Conservation (phyloP, 768 basidiomycete species). For the Mycena pura region DNA sequence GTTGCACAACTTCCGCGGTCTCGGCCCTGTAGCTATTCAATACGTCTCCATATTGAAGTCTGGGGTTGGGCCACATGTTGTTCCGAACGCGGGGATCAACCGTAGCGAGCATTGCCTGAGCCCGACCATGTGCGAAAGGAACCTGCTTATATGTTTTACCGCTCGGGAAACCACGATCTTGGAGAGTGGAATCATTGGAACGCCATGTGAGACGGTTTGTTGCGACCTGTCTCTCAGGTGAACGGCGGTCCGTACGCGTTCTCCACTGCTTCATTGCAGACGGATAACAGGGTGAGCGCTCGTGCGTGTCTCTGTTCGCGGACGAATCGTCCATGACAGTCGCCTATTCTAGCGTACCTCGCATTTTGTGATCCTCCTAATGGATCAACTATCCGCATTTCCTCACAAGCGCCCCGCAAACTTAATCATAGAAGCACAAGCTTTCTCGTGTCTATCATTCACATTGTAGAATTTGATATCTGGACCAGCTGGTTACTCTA, state of each 20-base stretch:
- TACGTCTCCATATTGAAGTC: not conserved
- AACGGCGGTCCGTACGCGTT: not conserved
- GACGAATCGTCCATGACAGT: not conserved
- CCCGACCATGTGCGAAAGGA: slow-evolving; percentile 17
- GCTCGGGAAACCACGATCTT: slow-evolving; percentile 17
- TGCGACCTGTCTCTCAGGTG: slow-evolving; percentile 21
- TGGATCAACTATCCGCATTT: slow-evolving; percentile 24
- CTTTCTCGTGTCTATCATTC: slow-evolving; percentile 1
- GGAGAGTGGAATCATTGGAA: not conserved
- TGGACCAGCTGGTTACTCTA: slow-evolving; percentile 7
- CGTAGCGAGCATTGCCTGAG: not conserved
- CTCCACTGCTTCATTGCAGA: not conserved
- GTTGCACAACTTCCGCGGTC: too few species aligned
- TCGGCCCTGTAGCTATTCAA: too few species aligned
- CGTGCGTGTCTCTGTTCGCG: not conserved
- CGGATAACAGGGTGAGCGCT: not conserved
- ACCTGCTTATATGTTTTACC: slow-evolving; percentile 17
- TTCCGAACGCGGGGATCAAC: slow-evolving; percentile 11
- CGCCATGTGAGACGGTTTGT: slow-evolving; percentile 14
- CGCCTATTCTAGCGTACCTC: not conserved
- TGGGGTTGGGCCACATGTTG: slow-evolving; percentile 16
- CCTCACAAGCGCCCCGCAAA: slow-evolving; percentile 12
- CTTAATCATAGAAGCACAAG: slow-evolving; percentile 20
- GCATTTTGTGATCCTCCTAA: not conserved
- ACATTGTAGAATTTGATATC: slow-evolving; percentile 13